Evolutionary conservation across 2,329 filamentous ascomycete genomes (phyloP).

Genomic region (Xylaria sp.): DNA sequence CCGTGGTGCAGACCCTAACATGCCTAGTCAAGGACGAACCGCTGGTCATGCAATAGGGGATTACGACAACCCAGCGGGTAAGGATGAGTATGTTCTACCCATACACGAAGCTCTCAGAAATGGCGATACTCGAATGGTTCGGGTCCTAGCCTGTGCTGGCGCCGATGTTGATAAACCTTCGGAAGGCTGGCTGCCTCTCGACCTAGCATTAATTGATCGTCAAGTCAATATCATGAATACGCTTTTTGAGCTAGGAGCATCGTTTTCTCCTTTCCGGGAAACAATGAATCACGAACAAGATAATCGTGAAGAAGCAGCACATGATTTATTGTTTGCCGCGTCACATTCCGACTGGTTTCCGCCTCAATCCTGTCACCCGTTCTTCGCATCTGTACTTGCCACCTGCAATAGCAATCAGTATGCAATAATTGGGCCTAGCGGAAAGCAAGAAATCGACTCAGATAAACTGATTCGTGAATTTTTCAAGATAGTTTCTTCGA

Average conservation of each 20-base stretch:
- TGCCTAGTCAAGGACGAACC: not conserved
- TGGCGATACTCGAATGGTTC: not conserved
- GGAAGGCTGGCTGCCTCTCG: constrained; percentile 14
- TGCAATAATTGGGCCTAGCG: not conserved
- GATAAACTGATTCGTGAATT: not conserved
- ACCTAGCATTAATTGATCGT: constrained; percentile 17
- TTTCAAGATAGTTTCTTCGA: not conserved
- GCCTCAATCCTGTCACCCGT: not conserved
- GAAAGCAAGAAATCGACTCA: not conserved
- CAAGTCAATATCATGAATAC: constrained; percentile 8
- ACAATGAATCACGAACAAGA: not conserved
- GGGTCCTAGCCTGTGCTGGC: not conserved
- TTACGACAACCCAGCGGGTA: not conserved
- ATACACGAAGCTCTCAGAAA: not conserved
- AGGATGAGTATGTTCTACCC: not conserved
- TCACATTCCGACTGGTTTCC: constrained; percentile 1
- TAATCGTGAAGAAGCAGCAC: not conserved
- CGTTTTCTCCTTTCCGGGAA: not conserved
- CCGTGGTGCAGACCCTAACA: not conserved
- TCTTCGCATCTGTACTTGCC: not conserved
- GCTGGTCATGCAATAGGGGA: not conserved
- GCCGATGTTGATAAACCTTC: constrained; percentile 2
- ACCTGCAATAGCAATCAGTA: not conserved
- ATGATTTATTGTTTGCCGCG: not conserved
- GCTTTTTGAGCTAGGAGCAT: constrained; percentile 17